Base-by-base conservation (phyloP, 2,329 filamentous ascomycete genomes). In the Ceratocystis cubensis region DNA sequence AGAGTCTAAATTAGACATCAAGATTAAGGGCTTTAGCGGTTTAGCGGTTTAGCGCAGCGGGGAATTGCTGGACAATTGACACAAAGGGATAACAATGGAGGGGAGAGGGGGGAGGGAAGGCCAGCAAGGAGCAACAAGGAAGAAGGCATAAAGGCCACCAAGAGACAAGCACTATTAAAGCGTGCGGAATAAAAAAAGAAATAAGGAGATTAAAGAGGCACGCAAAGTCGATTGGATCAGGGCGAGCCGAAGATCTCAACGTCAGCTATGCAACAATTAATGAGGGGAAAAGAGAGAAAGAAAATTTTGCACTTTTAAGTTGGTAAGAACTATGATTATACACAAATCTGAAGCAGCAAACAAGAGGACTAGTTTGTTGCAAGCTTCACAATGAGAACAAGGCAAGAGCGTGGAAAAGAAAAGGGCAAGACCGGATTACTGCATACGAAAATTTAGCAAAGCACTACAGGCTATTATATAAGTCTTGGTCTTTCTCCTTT, bases 81-180 rank as follows among this genome's bases (percentile, higher is more conserved):
- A 45, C n/a, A 62, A 62, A 45, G 59, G 59, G 59, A 62, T 5
- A 28, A 62, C 33, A 45, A 62, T 41, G 59, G 41, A 28, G 37
- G 41, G 59, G 33, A 15, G n/a, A 28, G n/a, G 28, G 56, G 30
- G 17, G 56, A 33, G 56, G 57, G 20, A 41, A 45, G 41, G 59
- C 33, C 17, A 45, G 25, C 33, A 28, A 62, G 41, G 59, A 44
- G 33, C 33, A 20, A 44, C 59, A 62, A 13, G 59, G 41, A 62
- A 45, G 41, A 28, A 25, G 59, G 30, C 37, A 44, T 44, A n/a
- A 62, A 62, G 8, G 30, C 33, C 25, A 37, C 15, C 33, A 59
- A 59, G 30, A 59, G 30, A 59, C 7, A n/a, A 20, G 28, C n/a
- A 63, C 46, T 48, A 63, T 63, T 33, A 50, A 48, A 63, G 61